Evolutionary conservation across 2,329 filamentous ascomycete genomes (phyloP).

Genomic region (Geosmithia putterillii): DNA sequence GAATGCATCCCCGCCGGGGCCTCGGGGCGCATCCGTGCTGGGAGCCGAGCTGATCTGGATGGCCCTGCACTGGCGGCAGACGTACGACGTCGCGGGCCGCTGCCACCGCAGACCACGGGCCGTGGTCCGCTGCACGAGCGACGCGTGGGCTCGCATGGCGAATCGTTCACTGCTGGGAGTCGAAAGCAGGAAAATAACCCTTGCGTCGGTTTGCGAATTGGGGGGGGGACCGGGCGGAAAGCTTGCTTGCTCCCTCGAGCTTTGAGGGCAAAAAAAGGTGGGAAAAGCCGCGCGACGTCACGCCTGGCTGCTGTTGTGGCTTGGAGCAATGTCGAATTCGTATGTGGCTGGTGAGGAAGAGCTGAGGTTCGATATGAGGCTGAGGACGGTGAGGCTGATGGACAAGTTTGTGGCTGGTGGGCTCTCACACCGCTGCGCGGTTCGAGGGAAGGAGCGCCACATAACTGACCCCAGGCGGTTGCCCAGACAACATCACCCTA

Average conservation of each 20-base stretch:
- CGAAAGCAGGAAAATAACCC: background rate
- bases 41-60: conserved; percentile 53
- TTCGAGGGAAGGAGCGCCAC: background rate
- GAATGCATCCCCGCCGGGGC: conserved; percentile 43
- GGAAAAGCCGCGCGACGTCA: conserved; percentile 3
- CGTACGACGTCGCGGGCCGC: conserved; percentile 16
- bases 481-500: background rate
- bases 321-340: background rate
- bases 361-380: too few species aligned
- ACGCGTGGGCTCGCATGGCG: conserved; percentile 31
- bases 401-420: too few species aligned
- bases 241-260: background rate
- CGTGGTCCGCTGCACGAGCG: conserved; percentile 18
- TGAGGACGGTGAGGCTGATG: background rate
- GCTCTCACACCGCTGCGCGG: too few species aligned
- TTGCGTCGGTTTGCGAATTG: background rate
- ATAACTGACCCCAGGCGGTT: background rate
- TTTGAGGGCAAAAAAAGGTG: background rate
- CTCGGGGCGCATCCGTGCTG: conserved; percentile 38
- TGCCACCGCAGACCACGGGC: conserved; percentile 14
- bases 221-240: background rate
- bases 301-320: background rate
- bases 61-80: conserved; percentile 43
- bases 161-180: background rate
- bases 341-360: background rate